These are phyloP conservation scores for Ustulina deusta DNA, from an alignment of 2,329 filamentous ascomycete species.

Conservation along the genomic window DNA sequence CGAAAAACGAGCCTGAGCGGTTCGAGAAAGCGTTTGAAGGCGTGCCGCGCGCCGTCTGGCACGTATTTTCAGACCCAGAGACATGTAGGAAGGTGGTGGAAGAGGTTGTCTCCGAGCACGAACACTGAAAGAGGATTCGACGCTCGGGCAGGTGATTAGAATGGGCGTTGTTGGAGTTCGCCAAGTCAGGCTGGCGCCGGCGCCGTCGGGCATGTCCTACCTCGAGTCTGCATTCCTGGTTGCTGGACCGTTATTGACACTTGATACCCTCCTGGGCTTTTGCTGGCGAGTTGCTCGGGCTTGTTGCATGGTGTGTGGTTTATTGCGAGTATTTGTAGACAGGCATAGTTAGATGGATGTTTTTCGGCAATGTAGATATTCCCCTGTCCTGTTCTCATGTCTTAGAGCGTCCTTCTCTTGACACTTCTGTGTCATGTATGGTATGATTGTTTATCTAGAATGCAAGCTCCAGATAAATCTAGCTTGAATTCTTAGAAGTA, in stretches of 20 bases:
- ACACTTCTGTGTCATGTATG: no score
- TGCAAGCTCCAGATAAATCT: no score
- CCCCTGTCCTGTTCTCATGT: no score
- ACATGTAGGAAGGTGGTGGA: constrained; percentile 67
- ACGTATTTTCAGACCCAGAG: constrained; percentile 81
- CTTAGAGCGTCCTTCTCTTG: no score
- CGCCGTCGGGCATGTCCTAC: constrained; percentile 3
- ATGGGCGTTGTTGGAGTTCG: constrained; percentile 13
- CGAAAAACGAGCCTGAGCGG: constrained; percentile 78
- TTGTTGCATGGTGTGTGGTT: neutral
- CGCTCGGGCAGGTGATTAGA: neutral
- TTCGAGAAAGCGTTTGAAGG: constrained; percentile 87
- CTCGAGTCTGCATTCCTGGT: constrained; percentile 8
- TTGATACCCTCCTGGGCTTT: constrained; percentile 24
- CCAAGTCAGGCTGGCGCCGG: neutral
- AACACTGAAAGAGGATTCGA: neutral
- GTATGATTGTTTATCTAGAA: no score
- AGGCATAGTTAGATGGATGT: neutral
- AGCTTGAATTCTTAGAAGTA: no score
- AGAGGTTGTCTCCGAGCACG: constrained; percentile 44
- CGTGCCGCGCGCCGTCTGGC: constrained; percentile 78
- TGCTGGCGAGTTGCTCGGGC: neutral
- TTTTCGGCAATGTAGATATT: no score
- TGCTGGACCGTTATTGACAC: constrained; percentile 19
- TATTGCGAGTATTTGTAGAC: constrained; percentile 2